Base-by-base conservation (phyloP, 176 grass and related monocot genomes). In the Carex pumila region DNA sequence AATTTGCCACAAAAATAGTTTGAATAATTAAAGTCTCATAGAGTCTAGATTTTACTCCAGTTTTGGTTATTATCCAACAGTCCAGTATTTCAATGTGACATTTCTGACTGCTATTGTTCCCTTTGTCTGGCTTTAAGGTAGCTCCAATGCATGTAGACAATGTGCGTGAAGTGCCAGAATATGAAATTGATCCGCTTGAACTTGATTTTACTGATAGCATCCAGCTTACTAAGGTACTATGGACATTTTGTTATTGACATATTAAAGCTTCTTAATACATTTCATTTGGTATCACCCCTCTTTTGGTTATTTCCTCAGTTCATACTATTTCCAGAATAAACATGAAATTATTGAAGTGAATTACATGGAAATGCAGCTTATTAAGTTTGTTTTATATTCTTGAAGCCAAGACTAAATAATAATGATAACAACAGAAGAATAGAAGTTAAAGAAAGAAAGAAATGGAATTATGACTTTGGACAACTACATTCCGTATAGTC, bases 101-200 rank as follows among this genome's bases (percentile, higher is more conserved):
- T 78, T 77, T 18, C 29, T 78, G 49, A 78, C 52, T 32, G 52
- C 32, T 57, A 57, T 34, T 78, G 49, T 84, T 87, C 52, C 19
- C 65, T 83, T 83, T 91, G 84, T 89, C 17, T 81, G 71, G 43
- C 18, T 62, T 86, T 56, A 88, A 99, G 96, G 87, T 92, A 87
- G 85, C 88, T 81, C 96, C 93, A 58, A 91, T 93, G 88, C 93
- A 94, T 88, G 88, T 93, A 71, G 64, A 93, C 67, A 95, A 84
- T 72, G 83, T 75, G 55, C 89, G 83, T 30, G 92, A 95, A 79
- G 86, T 99, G 80, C 93, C 93, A 79, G 96, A 99, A 85, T 99
- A 99, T 50, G 96, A 95, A 87, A 95, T 99, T 86, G 81, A 87
- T 47, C 83, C 88, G 0, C 56, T 39, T 0, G 96, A 99, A 76